A percentile compares a stretch with the other conserved stretches of the same genome.
These are phyloP conservation scores for Moniliella sp. DNA, from an alignment of 1,284 basidiomycete genomes.

Conservation along the genomic window DNA sequence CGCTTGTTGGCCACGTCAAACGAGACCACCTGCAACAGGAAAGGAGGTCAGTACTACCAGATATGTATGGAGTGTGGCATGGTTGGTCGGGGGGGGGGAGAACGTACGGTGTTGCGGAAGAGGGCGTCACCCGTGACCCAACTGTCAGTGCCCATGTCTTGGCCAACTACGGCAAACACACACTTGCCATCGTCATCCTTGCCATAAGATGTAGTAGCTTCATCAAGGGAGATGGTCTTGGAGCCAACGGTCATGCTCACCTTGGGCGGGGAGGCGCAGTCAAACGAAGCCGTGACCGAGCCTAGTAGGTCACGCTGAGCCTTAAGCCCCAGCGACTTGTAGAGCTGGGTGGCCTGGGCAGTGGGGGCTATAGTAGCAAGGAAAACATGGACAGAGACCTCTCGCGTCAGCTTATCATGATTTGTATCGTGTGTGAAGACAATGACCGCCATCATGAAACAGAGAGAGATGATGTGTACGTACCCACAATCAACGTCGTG, in stretches of 20 bases:
- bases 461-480: slow-evolving; percentile 25
- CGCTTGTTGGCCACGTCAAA: too few relatives aligned
- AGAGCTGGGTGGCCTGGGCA: slow-evolving; percentile 7
- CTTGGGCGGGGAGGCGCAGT: neutral
- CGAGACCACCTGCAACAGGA: too few relatives aligned
- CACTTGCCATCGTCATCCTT: neutral
- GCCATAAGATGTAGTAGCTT: neutral
- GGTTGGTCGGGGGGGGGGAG: neutral
- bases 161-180: neutral
- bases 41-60: too few relatives aligned
- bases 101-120: neutral
- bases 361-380: slow-evolving; percentile 22
- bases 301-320: neutral
- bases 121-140: neutral
- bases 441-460: slow-evolving; percentile 39
- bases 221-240: neutral
- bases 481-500: slow-evolving; percentile 37
- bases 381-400: slow-evolving; percentile 32
- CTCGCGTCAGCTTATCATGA: slow-evolving; percentile 27
- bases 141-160: neutral
- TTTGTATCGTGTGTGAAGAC: too few relatives aligned
- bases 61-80: neutral
- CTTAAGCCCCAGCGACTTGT: neutral
- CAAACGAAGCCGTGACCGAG: neutral
- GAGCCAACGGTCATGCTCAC: neutral